phyloP scores from a whole-genome alignment of 1,284 basidiomycete genomes.

The Apiotrichum gracile region DNA sequence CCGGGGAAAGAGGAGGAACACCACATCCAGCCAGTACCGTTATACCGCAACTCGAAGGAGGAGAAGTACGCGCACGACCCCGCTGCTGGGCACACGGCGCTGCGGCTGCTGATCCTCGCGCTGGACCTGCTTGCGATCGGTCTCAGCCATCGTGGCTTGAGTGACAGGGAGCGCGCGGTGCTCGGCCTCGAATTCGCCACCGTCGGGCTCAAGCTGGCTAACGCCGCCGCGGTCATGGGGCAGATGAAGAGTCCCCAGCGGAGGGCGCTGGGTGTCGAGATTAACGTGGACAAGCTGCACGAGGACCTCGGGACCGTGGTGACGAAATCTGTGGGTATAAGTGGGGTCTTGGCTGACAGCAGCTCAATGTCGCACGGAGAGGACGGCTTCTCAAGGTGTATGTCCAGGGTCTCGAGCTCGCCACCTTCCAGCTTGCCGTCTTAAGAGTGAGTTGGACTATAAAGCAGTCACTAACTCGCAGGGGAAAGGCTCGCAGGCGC shows the following conservation, averaged over 20 bases:
- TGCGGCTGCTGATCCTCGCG: constrained; percentile 27
- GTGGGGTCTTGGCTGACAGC: neutral
- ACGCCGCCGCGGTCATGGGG: constrained; percentile 7
- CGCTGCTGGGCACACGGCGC: constrained; percentile 20
- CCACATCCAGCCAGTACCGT: neutral
- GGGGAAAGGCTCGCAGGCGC: constrained; percentile 22
- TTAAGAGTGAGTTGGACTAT: constrained; percentile 13
- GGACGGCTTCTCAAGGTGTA: constrained; percentile 18
- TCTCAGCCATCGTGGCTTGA: constrained; percentile 15
- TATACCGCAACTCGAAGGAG: neutral
- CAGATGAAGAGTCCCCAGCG: neutral
- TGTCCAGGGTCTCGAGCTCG: constrained; percentile 23
- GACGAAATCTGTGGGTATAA: constrained; percentile 17
- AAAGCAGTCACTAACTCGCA: neutral
- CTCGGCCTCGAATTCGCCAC: constrained; percentile 31
- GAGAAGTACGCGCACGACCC: constrained; percentile 21
- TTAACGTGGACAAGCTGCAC: constrained; percentile 15
- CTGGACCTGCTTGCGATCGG: constrained; percentile 31
- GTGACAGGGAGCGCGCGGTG: constrained; percentile 30
- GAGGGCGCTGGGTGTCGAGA: neutral
- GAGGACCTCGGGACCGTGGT: constrained; percentile 24
- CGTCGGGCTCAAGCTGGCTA: constrained; percentile 30
- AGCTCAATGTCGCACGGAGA: constrained; percentile 21
- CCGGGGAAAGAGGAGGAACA: neutral
- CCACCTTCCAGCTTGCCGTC: constrained; percentile 22